phyloP scores from a whole-genome alignment of 495 filamentous ascomycete genomes.

The Alectoria sarmentosa region DNA sequence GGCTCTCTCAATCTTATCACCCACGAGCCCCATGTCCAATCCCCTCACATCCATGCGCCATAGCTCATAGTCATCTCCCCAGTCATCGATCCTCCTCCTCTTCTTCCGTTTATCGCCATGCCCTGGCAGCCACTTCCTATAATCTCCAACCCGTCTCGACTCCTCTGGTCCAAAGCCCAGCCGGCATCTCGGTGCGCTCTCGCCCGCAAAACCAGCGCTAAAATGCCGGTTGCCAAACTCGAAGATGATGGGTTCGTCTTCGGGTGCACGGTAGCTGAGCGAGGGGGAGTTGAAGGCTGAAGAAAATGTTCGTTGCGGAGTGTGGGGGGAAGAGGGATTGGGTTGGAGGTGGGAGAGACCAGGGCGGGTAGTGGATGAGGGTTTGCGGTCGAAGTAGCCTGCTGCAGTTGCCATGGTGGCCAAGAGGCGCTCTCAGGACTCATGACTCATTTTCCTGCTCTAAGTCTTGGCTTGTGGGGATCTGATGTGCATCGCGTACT shows the following conservation, averaged over 20 bases:
- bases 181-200: conserved; percentile 62
- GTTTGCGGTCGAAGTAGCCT: conserved; percentile 26
- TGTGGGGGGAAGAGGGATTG: conserved; percentile 45
- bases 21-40: conserved; percentile 68
- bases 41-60: conserved; percentile 70
- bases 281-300: conserved; percentile 65
- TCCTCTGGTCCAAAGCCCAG: conserved; percentile 65
- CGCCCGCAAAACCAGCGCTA: conserved; percentile 78
- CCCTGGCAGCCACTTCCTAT: conserved; percentile 57
- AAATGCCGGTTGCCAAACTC: conserved; percentile 77
- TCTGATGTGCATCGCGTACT: no score
- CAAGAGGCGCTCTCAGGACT: background rate
- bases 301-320: conserved; percentile 50
- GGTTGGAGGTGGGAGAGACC: conserved; percentile 25
- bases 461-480: no score
- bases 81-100: conserved; percentile 42
- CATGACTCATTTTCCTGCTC: background rate
- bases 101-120: conserved; percentile 42
- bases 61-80: conserved; percentile 69
- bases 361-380: conserved; percentile 26
- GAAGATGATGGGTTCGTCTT: conserved; percentile 78
- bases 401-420: conserved; percentile 16
- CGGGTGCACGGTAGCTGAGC: conserved; percentile 58
- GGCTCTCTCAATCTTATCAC: conserved; percentile 81
- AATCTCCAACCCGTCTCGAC: conserved; percentile 76